These are phyloP conservation scores for Hemileccinum impolitum DNA, from an alignment of 768 basidiomycete genomes.

Conservation along the genomic window DNA sequence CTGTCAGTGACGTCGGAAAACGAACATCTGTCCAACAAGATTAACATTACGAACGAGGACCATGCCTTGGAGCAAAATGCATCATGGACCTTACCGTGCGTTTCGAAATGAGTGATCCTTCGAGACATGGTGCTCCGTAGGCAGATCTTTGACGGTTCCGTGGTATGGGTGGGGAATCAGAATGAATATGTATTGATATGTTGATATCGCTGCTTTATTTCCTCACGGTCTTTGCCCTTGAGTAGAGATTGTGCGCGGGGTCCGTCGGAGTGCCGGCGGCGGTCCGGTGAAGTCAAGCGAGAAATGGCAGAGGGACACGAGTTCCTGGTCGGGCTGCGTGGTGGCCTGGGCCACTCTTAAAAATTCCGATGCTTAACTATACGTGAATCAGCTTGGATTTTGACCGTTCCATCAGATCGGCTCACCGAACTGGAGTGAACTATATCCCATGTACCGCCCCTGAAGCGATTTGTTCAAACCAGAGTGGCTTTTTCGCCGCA, in stretches of 20 bases:
- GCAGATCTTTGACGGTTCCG: neutral
- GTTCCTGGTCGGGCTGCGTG: too few species aligned
- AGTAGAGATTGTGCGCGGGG: neutral
- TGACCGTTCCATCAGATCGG: too few species aligned
- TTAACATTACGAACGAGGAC: neutral
- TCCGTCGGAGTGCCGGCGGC: constrained; percentile 10
- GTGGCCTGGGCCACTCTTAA: too few species aligned
- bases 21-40: constrained; percentile 61
- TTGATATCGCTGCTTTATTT: neutral
- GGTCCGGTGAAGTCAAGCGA: too few species aligned
- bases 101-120: constrained; percentile 56
- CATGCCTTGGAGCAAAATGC: neutral
- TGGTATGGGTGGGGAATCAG: neutral
- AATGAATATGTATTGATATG: neutral
- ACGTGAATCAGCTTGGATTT: too few species aligned
- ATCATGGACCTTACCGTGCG: constrained; percentile 44
- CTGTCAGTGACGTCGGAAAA: constrained; percentile 87
- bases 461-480: too few species aligned
- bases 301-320: too few species aligned
- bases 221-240: too few species aligned
- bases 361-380: too few species aligned
- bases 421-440: too few species aligned
- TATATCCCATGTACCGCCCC: too few species aligned
- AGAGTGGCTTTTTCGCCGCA: too few species aligned
- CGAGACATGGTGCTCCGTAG: constrained; percentile 18